These are phyloP conservation scores for Scedosporium apiospermum DNA, from an alignment of 2,329 filamentous ascomycete species.

Conservation along the genomic window DNA sequence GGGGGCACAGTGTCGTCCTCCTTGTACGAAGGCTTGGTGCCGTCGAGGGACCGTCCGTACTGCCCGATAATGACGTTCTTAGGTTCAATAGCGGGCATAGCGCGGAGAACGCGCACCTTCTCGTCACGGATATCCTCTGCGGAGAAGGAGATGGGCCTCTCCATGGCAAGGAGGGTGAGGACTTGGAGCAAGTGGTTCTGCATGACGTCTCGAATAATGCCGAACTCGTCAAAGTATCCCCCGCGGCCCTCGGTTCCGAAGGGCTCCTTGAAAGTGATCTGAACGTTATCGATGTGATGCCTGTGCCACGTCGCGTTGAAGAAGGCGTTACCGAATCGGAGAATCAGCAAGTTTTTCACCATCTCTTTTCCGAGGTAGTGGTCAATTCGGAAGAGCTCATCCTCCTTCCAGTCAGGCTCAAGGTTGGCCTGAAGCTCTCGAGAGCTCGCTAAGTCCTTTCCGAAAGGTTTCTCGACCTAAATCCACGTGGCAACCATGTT, in stretches of 20 bases:
- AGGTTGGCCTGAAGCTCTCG: conserved; percentile 90
- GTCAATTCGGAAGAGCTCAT: conserved; percentile 98
- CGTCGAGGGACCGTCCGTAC: conserved; percentile 92
- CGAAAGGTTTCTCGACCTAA: conserved; percentile 97
- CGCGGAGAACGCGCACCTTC: conserved; percentile 91
- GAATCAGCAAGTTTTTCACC: conserved; percentile 99
- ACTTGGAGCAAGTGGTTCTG: conserved; percentile 98
- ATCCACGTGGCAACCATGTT: not conserved
- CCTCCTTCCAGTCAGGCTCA: conserved; percentile 96
- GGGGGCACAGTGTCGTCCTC: conserved; percentile 98
- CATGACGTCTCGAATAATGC: conserved; percentile 99
- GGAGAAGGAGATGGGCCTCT: conserved; percentile 95
- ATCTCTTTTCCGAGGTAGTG: conserved; percentile 99
- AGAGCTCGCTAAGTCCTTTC: conserved; percentile 91
- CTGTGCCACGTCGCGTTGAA: conserved; percentile 98
- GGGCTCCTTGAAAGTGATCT: conserved; percentile 99
- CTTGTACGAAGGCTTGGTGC: conserved; percentile 94
- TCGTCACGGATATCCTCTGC: conserved; percentile 97
- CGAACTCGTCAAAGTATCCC: conserved; percentile 98
- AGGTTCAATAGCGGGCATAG: conserved; percentile 89
- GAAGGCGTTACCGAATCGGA: conserved; percentile 98
- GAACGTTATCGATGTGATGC: conserved; percentile 98
- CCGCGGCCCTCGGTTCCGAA: conserved; percentile 97
- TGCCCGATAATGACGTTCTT: conserved; percentile 99
- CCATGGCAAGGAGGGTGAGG: conserved; percentile 92